Conservation (phyloP, 331 rosid genomes). For the Quercus phellos region DNA sequence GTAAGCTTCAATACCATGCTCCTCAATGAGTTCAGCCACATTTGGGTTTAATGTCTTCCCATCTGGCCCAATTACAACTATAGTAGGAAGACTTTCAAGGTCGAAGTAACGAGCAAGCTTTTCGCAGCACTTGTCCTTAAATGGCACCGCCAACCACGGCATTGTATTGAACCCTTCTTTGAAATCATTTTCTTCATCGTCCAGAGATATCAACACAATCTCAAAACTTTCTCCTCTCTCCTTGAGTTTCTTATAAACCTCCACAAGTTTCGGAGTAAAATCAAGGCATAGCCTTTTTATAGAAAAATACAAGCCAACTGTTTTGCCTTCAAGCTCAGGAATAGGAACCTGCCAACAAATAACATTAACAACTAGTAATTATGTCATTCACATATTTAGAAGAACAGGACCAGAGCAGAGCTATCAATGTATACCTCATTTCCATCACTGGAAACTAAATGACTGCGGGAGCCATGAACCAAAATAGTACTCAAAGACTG, state of each 20-base stretch:
- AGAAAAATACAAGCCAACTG: conserved; percentile 42
- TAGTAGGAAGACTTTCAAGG: conserved; percentile 25
- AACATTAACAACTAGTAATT: not conserved
- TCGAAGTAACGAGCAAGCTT: conserved; percentile 40
- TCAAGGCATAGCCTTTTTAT: conserved; percentile 14
- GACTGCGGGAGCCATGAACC: conserved; percentile 40
- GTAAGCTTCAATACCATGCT: conserved; percentile 36
- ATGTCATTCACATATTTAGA: not conserved
- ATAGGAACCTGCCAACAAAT: conserved; percentile 32
- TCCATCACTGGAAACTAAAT: conserved; percentile 32
- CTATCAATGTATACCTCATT: conserved; percentile 24
- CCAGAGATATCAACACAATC: conserved; percentile 40
- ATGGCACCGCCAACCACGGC: conserved; percentile 54
- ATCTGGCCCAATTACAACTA: conserved; percentile 42
- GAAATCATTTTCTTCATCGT: conserved; percentile 32
- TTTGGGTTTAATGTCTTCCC: conserved; percentile 38
- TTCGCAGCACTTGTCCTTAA: conserved; percentile 29
- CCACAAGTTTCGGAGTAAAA: conserved; percentile 36
- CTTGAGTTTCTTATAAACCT: conserved; percentile 29
- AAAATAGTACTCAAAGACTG: conserved; percentile 37
- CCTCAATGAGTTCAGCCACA: conserved; percentile 34
- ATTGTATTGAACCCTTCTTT: conserved; percentile 21
- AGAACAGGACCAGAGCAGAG: not conserved
- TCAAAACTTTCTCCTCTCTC: conserved; percentile 48
- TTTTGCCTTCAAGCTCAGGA: conserved; percentile 49